A percentile compares a stretch with the other conserved stretches of the same genome.
Conservation (phyloP, 768 basidiomycete genomes). For the Trichaptum fuscoviolaceum region DNA sequence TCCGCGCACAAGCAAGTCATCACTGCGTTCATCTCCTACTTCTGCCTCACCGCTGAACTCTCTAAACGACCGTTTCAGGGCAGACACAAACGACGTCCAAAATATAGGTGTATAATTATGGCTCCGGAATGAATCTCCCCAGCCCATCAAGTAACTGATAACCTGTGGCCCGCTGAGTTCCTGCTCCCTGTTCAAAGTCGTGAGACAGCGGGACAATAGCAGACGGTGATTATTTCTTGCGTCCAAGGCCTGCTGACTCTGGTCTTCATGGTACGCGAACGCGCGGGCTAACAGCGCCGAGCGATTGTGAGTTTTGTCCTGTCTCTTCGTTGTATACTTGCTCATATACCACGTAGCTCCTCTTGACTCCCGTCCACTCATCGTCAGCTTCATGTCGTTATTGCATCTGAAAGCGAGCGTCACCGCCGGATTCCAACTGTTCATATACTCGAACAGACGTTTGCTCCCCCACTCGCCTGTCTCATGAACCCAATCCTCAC, state of each 20-base stretch:
- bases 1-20: no score
- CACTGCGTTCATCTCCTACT: neutral
- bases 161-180: conserved; percentile 35
- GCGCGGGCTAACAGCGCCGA: conserved; percentile 30
- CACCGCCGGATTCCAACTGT: conserved; percentile 23
- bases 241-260: conserved; percentile 12
- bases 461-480: conserved; percentile 16
- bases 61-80: conserved; percentile 20
- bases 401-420: conserved; percentile 27
- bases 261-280: conserved; percentile 23
- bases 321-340: conserved; percentile 32
- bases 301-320: conserved; percentile 27
- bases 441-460: conserved; percentile 16
- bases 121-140: conserved; percentile 31
- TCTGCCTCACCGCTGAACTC: conserved; percentile 9
- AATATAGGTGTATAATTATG: conserved; percentile 33
- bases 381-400: conserved; percentile 37
- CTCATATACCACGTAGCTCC: conserved; percentile 31
- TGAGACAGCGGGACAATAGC: conserved; percentile 26
- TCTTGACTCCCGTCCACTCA: conserved; percentile 29
- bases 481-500: conserved; percentile 12
- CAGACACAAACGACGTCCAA: conserved; percentile 24
- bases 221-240: conserved; percentile 20
- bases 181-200: conserved; percentile 32
- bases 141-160: conserved; percentile 38